phyloP scores from a whole-genome alignment of 345 rosid species.

The Sonneratia alba region DNA sequence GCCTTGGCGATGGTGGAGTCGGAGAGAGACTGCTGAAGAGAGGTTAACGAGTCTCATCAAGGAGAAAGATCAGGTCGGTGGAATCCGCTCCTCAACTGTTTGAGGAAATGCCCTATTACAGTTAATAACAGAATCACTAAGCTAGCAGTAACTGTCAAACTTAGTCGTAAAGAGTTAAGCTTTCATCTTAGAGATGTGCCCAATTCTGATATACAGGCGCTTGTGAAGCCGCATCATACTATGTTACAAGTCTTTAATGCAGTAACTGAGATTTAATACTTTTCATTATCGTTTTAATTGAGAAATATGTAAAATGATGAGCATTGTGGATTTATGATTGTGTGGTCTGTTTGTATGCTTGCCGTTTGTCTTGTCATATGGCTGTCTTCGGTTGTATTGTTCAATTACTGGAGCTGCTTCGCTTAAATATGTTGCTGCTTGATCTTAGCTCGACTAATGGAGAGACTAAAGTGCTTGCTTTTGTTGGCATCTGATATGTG shows the following conservation, averaged over 20 bases:
- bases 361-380: not conserved
- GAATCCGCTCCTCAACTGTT: constrained; percentile 2
- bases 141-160: not conserved
- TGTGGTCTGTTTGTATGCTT: not conserved
- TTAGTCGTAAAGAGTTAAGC: not conserved
- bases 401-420: not conserved
- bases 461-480: not conserved
- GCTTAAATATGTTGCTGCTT: not conserved
- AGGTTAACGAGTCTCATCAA: constrained; percentile 6
- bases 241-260: not conserved
- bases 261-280: not conserved
- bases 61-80: constrained; percentile 15
- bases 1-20: constrained; percentile 6
- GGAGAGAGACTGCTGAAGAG: constrained; percentile 4
- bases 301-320: too few species aligned
- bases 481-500: constrained; percentile 1
- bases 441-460: not conserved
- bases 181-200: not conserved
- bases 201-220: not conserved
- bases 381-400: not conserved
- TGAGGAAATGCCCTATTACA: constrained; percentile 6
- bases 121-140: not conserved
- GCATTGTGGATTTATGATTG: too few species aligned
- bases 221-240: not conserved
- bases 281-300: not conserved